Percentiles rank a stretch among this genome's conserved stretches.
phyloP scores from a whole-genome alignment of 2,329 filamentous ascomycete genomes.

The Apiospora phragmitis region DNA sequence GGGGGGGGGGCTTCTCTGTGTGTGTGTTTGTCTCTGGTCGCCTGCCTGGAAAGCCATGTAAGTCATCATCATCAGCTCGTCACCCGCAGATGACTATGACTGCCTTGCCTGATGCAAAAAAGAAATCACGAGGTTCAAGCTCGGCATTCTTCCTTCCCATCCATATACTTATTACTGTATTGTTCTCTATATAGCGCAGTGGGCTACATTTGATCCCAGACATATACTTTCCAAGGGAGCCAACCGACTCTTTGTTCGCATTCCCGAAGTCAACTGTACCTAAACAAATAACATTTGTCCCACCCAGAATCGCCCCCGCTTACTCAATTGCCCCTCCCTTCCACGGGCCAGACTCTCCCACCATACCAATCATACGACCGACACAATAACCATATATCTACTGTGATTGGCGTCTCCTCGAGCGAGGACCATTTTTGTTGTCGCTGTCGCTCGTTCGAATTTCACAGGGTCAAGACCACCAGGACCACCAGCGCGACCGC shows the following conservation, averaged over 20 bases:
- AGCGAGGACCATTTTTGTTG: not conserved
- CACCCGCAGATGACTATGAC: not conserved
- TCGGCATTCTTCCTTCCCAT: not conserved
- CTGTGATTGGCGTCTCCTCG: not conserved
- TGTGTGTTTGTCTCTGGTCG: not conserved
- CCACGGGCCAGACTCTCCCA: not conserved
- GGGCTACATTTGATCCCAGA: not conserved
- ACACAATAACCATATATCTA: not conserved
- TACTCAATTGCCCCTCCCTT: not conserved
- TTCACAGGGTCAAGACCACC: not conserved
- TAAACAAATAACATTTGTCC: not conserved
- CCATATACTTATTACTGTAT: not conserved
- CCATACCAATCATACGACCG: not conserved
- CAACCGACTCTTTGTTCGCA: not conserved
- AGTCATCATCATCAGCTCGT: slow-evolving; percentile 8
- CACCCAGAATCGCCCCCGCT: not conserved
- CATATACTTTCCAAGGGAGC: not conserved
- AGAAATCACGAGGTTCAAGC: not conserved
- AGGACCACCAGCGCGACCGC: not conserved
- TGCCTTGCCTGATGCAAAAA: not conserved
- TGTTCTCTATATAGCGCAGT: not conserved
- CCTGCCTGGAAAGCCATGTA: not conserved
- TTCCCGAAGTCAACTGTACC: not conserved
- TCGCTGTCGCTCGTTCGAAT: not conserved
- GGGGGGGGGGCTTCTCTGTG: not conserved